These are phyloP conservation scores for Neurospora hispaniola DNA, from an alignment of 495 filamentous ascomycete genomes.

Conservation along the genomic window DNA sequence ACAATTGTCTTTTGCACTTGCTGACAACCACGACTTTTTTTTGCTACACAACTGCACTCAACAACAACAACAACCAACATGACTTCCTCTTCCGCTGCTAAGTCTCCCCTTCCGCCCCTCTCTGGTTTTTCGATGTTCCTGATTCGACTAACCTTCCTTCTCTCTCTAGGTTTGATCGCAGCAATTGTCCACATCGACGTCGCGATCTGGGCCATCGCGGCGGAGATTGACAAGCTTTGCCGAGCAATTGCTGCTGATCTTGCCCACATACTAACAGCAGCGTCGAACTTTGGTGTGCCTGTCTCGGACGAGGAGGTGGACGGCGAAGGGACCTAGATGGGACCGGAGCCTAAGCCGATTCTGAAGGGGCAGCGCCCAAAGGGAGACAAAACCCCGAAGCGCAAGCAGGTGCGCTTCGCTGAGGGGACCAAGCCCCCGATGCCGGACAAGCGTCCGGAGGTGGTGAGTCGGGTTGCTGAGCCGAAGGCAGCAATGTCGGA, in stretches of 20 bases:
- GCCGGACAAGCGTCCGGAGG: background rate
- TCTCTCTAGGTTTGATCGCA: background rate
- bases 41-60: background rate
- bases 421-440: background rate
- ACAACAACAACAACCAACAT: background rate
- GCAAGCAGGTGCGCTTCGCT: background rate
- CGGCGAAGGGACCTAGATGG: background rate
- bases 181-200: background rate
- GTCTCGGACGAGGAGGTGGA: background rate
- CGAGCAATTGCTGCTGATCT: background rate
- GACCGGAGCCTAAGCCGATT: background rate
- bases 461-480: background rate
- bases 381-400: background rate
- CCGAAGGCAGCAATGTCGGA: background rate
- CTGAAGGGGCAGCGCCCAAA: background rate
- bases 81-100: background rate
- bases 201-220: background rate
- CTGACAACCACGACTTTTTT: background rate
- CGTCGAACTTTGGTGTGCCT: background rate
- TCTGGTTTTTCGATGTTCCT: background rate
- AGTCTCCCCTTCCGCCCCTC: background rate
- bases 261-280: background rate
- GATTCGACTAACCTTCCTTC: background rate
- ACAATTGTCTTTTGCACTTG: background rate
- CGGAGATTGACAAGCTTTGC: background rate